These are phyloP conservation scores for Sapria himalayana DNA, from an alignment of 345 rosid species.

Conservation along the genomic window DNA sequence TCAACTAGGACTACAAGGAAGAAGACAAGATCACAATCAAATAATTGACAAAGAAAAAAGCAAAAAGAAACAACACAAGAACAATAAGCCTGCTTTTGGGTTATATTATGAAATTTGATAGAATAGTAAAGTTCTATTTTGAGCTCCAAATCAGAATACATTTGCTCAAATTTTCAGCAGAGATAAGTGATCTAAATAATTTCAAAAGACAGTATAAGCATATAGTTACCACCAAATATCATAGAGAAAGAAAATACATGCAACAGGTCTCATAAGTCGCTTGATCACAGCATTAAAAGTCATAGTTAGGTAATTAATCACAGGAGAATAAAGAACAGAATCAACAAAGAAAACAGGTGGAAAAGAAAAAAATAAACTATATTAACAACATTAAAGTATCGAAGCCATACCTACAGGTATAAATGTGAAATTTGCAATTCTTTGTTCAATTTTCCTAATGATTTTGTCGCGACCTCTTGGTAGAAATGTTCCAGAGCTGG, in stretches of 20 bases:
- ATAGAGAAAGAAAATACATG: neutral
- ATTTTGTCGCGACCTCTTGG: slow-evolving; percentile 58
- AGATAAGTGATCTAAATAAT: no score
- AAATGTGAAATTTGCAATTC: slow-evolving; percentile 76
- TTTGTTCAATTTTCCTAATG: slow-evolving; percentile 56
- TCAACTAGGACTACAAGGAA: no score
- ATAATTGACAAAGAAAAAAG: no score
- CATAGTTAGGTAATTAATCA: neutral
- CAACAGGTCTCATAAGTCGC: neutral
- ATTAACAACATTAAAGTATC: slow-evolving; percentile 1
- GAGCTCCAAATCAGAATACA: no score
- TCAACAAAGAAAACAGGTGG: neutral
- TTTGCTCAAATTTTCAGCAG: no score
- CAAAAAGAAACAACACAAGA: no score
- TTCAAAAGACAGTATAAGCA: no score
- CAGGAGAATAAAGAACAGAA: neutral
- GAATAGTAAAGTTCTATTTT: no score
- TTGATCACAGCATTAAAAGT: neutral
- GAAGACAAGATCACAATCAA: no score
- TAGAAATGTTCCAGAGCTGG: slow-evolving; percentile 78
- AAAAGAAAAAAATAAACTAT: neutral
- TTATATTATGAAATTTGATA: no score
- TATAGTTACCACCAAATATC: neutral
- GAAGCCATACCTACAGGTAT: slow-evolving; percentile 54
- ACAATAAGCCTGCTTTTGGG: no score